A percentile compares a stretch with the other conserved stretches of the same genome.
Conservation (phyloP, 2,329 filamentous ascomycete species). For the Ophiosphaerella korrae region DNA sequence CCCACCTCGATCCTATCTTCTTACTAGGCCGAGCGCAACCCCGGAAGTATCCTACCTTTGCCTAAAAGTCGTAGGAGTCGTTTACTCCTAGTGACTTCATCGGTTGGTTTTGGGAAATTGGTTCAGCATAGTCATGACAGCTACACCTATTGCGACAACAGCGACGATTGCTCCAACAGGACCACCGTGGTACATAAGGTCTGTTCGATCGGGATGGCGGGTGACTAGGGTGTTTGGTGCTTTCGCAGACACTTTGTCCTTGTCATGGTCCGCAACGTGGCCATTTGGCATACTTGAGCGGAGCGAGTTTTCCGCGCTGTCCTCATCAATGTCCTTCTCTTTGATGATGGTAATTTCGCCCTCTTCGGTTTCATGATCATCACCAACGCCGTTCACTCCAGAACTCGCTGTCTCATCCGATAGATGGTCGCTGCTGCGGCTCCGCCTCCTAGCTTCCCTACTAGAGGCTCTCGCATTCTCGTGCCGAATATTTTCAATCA, state of each 20-base stretch:
- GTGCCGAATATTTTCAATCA: slow-evolving; percentile 80
- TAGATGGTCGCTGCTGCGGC: slow-evolving; percentile 29
- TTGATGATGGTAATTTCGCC: slow-evolving; percentile 46
- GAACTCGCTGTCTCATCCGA: slow-evolving; percentile 9
- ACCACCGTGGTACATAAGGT: slow-evolving; percentile 43
- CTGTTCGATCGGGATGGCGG: slow-evolving; percentile 30
- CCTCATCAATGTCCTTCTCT: slow-evolving; percentile 35
- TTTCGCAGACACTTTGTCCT: slow-evolving; percentile 23
- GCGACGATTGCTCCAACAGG: slow-evolving; percentile 47
- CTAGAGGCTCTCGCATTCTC: slow-evolving; percentile 60
- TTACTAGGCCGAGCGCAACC: slow-evolving; percentile 7
- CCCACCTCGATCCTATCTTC: background rate
- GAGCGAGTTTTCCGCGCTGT: slow-evolving; percentile 25
- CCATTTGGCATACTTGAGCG: slow-evolving; percentile 38
- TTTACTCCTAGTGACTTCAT: slow-evolving; percentile 32
- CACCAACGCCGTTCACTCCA: slow-evolving; percentile 23
- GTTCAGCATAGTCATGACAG: slow-evolving; percentile 49
- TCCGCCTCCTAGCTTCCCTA: slow-evolving; percentile 35
- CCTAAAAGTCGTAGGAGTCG: slow-evolving; percentile 5
- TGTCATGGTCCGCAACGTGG: slow-evolving; percentile 28
- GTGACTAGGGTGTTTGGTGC: slow-evolving; percentile 32
- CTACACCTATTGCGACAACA: slow-evolving; percentile 48
- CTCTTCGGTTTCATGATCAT: slow-evolving; percentile 34
- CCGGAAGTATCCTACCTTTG: slow-evolving; percentile 5
- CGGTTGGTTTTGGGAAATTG: slow-evolving; percentile 53